Evolutionary conservation across 257 asterid genomes (phyloP), one percentile per base, ranked within the genome.

Genomic region (Ajuga chamaepitys): DNA sequence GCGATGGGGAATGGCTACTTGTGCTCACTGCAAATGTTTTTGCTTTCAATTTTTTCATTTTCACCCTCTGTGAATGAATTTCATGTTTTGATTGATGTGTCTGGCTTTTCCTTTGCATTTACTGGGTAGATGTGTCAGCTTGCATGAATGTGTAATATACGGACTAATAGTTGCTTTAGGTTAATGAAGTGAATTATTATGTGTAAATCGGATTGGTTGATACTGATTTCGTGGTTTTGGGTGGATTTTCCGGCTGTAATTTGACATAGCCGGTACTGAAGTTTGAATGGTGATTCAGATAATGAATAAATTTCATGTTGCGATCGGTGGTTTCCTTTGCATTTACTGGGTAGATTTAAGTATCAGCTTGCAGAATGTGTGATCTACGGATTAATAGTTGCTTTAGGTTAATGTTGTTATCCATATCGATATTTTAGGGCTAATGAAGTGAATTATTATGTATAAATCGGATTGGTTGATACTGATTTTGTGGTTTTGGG

Each of bases 221-320:
- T 16, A 55, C 53, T 61, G 68, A 61, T 63, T 21, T 52, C 40
- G 53, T 34, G 8, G 9, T 45, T 20, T 63, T 58, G 51, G 18
- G 52, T 40, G 3, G 0, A 18, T 47, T 17, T 22, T 50, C 20
- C 14, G 9, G 18, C 25, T 12, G 58, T 46, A 54, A 61, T 45
- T 62, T 24, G 45, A 21, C 22, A 24, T 9, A 52, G 12, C 24
- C 71, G 56, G 70, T 46, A 58, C 7, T 44, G 65, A 78, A 74
- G 65, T 52, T 78, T 88, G 86, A 68, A 73, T 89, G 93, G 93
- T 85, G 83, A 77, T 81, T 83, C 86, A 80, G 81, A 79, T 79
- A 61, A 83, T 82, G 95, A 78, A 69, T 77, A 6, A 16, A 14
- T 65, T 25, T 20, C 6, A 8, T 38, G 58, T 21, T 71, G 21